Base-by-base conservation (phyloP, 177 flowering plant genomes). In the Vitis hybrid region DNA sequence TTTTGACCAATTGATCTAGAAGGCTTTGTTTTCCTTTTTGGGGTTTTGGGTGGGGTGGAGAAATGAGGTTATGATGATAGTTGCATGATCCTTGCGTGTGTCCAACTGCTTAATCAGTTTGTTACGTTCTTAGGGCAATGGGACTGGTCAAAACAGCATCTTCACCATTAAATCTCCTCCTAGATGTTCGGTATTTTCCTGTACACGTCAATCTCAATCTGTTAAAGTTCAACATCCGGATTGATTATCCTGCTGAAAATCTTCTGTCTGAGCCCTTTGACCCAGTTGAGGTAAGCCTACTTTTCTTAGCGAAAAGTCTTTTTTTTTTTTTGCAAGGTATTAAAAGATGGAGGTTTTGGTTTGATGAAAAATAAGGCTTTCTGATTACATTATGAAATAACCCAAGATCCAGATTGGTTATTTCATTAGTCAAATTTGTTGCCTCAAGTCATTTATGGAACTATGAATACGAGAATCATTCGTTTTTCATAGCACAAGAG, bases 131-230 rank as follows among this genome's bases (percentile, higher is more conserved):
- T 55, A 90, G 82, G 81, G 88, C 83, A 60, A 85, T 92, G 94
- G 94, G 94, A 60, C 75, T 87, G 70, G 81, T 83, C 21, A 94
- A 81, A 80, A 79, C 86, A 70, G 84, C 97, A 64, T 79, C 90
- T 56, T 87, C 97, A 60, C 93, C 98, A 12, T 63, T 91, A 54
- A 87, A 88, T 74, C 97, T 94, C 64, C 93, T 94, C 65, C 86
- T 90, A 68, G 83, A 83, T 73, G 81, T 92, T 79, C 95, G 98
- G 10, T 91, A 91, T 76, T 91, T 94, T 70, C 90, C 98, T 72
- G 89, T 84, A 15, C 98, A 94, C 76, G 88, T 92, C 46, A 89
- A 92, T 84, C 95, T 94, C 62, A 95, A 91, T 68, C 72, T 94
- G 62, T 71, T 92, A 70, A 94, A 91, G 87, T 66, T 79, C 68